phyloP scores from a whole-genome alignment of 1,284 basidiomycete species.

The Mycena citricolor region DNA sequence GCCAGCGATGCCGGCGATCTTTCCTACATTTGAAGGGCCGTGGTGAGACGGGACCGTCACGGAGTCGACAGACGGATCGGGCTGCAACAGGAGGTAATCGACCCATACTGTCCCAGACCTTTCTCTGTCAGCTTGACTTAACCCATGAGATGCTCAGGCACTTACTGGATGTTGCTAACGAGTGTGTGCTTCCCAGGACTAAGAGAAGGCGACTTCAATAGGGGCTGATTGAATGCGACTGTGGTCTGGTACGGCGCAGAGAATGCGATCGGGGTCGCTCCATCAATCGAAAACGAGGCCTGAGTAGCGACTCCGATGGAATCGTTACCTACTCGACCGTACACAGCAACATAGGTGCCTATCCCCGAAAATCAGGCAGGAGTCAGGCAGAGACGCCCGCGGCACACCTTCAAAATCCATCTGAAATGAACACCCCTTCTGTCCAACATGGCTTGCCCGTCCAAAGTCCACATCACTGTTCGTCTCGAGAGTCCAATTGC shows the following conservation, averaged over 20 bases:
- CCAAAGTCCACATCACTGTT: constrained; percentile 24
- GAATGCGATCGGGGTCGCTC: constrained; percentile 20
- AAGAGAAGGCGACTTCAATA: constrained; percentile 24
- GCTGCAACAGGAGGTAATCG: constrained; percentile 27
- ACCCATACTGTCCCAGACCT: constrained; percentile 24
- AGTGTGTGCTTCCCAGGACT: constrained; percentile 24
- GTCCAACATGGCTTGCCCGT: constrained; percentile 23
- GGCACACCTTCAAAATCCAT: constrained; percentile 24
- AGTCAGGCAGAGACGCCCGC: background rate
- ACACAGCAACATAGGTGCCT: constrained; percentile 26
- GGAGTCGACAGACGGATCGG: constrained; percentile 5
- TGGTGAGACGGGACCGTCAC: constrained; percentile 1
- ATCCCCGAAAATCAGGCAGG: background rate
- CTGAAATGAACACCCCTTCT: constrained; percentile 23
- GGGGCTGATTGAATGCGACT: constrained; percentile 23
- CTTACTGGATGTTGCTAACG: constrained; percentile 20
- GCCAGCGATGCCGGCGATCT: constrained; percentile 13
- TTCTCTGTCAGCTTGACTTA: no score
- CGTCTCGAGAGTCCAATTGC: constrained; percentile 20
- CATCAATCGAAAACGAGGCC: constrained; percentile 27
- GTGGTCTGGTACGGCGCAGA: constrained; percentile 19
- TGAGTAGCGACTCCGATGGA: constrained; percentile 18
- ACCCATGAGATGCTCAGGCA: no score
- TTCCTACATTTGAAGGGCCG: constrained; percentile 11
- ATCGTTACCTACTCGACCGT: constrained; percentile 25